Evolutionary conservation across 257 asterid genomes (phyloP).

Genomic region (Scutellaria galericulata): DNA sequence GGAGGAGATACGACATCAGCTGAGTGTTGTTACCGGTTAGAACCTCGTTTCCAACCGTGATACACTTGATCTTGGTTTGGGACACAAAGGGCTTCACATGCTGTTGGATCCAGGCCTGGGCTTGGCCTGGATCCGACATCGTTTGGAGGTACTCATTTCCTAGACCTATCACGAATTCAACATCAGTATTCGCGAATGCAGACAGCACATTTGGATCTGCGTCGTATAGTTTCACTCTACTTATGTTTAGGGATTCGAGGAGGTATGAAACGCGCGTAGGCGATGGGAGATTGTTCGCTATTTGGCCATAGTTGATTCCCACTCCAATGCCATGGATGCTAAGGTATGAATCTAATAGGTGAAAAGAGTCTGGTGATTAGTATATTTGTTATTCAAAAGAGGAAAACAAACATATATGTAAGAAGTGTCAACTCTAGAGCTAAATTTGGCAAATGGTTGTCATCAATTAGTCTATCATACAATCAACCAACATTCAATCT

Average conservation of each 20-base stretch:
- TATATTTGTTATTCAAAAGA: no score
- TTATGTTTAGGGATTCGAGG: constrained; percentile 72
- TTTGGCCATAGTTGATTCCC: constrained; percentile 97
- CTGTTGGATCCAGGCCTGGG: constrained; percentile 81
- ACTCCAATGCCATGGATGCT: constrained; percentile 53
- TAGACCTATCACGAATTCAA: constrained; percentile 77
- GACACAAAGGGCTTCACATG: constrained; percentile 70
- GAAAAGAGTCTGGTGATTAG: background rate
- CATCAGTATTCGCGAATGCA: constrained; percentile 71
- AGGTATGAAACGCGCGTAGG: constrained; percentile 74
- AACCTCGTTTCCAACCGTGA: constrained; percentile 86
- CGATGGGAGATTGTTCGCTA: constrained; percentile 85
- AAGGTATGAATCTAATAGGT: constrained; percentile 47
- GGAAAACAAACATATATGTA: no score
- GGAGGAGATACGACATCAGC: constrained; percentile 62
- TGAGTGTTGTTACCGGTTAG: constrained; percentile 69
- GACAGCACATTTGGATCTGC: constrained; percentile 75
- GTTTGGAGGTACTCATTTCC: constrained; percentile 75
- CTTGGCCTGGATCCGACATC: constrained; percentile 73
- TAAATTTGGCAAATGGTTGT: background rate
- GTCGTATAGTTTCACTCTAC: constrained; percentile 84
- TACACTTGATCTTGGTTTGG: constrained; percentile 70
- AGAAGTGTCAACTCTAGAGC: no score
- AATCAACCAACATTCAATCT: background rate
- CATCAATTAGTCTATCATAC: constrained; percentile 8